Evolutionary conservation across 495 filamentous ascomycete species (phyloP).

Genomic region (Hypoxylon rickii): DNA sequence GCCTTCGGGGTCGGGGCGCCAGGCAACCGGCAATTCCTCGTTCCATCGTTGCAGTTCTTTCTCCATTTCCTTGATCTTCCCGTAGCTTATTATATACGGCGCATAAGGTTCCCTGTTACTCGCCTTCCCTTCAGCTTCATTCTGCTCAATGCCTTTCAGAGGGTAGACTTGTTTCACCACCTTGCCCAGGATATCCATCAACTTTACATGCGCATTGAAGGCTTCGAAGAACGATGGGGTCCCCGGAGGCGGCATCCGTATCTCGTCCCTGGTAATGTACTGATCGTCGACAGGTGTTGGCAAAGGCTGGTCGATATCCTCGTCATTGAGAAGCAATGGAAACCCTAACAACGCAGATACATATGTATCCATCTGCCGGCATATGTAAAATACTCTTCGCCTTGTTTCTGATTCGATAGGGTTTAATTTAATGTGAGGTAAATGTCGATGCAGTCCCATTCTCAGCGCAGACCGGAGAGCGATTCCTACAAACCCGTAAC

Average conservation of each 20-base stretch:
- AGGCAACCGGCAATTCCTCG: slow-evolving; percentile 71
- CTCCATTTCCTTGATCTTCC: slow-evolving; percentile 89
- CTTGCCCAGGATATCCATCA: slow-evolving; percentile 80
- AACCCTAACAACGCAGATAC: slow-evolving; percentile 87
- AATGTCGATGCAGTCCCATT: slow-evolving; percentile 84
- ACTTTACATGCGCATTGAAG: slow-evolving; percentile 79
- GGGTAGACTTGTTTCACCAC: slow-evolving; percentile 91
- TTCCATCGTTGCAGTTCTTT: slow-evolving; percentile 83
- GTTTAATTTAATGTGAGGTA: slow-evolving; percentile 70
- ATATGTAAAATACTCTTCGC: slow-evolving; percentile 85
- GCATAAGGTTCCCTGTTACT: slow-evolving; percentile 42
- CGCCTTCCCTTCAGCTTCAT: slow-evolving; percentile 48
- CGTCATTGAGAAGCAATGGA: slow-evolving; percentile 79
- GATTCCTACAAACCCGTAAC: slow-evolving; percentile 91
- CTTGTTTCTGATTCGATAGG: slow-evolving; percentile 84
- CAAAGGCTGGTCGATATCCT: slow-evolving; percentile 90
- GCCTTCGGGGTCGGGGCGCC: slow-evolving; percentile 77
- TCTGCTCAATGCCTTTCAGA: slow-evolving; percentile 71
- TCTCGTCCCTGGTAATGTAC: slow-evolving; percentile 78
- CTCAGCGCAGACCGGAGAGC: slow-evolving; percentile 83
- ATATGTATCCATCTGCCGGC: slow-evolving; percentile 93
- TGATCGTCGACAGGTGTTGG: slow-evolving; percentile 89
- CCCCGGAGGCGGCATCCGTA: slow-evolving; percentile 75
- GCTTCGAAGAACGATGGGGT: slow-evolving; percentile 75
- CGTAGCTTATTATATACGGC: slow-evolving; percentile 83